Evolutionary conservation across 2,329 filamentous ascomycete genomes (phyloP).

Genomic region (Fusarium nematophilum): DNA sequence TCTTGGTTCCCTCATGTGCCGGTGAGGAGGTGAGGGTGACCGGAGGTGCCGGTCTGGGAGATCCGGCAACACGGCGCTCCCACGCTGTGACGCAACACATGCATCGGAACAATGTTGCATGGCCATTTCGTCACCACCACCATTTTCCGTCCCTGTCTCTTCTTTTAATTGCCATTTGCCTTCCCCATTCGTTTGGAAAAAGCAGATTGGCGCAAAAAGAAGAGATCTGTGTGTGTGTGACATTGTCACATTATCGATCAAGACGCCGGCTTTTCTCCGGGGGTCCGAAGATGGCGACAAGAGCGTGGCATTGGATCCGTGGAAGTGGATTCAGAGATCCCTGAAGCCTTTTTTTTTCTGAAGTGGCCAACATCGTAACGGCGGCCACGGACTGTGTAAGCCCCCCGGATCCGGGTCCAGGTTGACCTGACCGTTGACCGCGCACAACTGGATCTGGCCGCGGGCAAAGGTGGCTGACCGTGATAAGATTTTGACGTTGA

Average conservation of each 20-base stretch:
- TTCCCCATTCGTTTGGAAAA: not conserved
- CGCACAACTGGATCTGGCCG: not conserved
- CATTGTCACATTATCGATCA: too few relatives aligned
- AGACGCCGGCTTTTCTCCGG: conserved; percentile 37
- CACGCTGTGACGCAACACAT: conserved; percentile 2
- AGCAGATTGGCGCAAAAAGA: not conserved
- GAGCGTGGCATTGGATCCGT: conserved; percentile 12
- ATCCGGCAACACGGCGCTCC: conserved; percentile 8
- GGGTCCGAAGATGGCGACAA: conserved; percentile 20
- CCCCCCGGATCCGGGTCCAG: not conserved
- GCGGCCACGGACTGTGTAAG: not conserved
- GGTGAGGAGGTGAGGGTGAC: conserved; percentile 18
- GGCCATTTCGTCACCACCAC: conserved; percentile 5
- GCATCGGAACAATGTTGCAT: conserved; percentile 10
- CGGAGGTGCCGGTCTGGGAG: conserved; percentile 24
- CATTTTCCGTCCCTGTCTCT: not conserved
- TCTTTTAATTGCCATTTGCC: not conserved
- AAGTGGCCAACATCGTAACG: conserved; percentile 1
- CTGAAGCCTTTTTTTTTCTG: conserved; percentile 4
- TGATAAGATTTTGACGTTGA: conserved; percentile 18
- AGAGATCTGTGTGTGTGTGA: not conserved
- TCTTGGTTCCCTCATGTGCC: not conserved
- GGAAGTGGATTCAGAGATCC: conserved; percentile 20
- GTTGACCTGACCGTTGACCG: too few relatives aligned
- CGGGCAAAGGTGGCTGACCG: conserved; percentile 5